Base-by-base conservation (phyloP, 805 yeast species). In the Wickerhamomyces rabaulensis region DNA sequence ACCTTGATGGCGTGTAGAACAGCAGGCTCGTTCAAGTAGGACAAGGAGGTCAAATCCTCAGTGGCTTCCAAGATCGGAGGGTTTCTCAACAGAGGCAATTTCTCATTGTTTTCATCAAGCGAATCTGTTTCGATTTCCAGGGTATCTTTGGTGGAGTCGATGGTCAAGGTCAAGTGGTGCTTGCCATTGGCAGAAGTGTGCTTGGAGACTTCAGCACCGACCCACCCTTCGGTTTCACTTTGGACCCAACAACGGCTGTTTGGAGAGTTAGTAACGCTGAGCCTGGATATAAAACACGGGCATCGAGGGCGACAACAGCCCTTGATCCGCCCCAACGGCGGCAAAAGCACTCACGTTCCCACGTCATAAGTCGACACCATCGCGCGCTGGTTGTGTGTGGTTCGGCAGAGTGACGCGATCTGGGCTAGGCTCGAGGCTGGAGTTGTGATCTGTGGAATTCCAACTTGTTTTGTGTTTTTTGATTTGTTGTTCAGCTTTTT, bases 21-120 rank as follows among this genome's bases (percentile, higher is more conserved):
- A 1, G 97, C 95, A 1, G 99, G 98, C 65, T 92, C 99, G 65
- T 92, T 92, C 57, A 94, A 72, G 62, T 92, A 91, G 0, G 97
- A 90, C 46, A 92, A 75, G 45, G 90, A 84, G 2, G 98, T 94
- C 60, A 92, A 76, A 68, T 94, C 99, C 63, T 92, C 97, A 17
- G 95, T 89, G 3, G 96, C 86, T 66, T 92, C 99, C 52, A 89
- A 74, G 50, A 85, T 82, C 2, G 95, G 94, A 43, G 97, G 97
- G 64, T 92, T 92, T 64, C 96, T 78, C 62, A 91, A 75, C 27
- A 89, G 80, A 4, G 96, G 96, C 46, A 88, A 71, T 44, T 76
- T 76, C 5, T 71, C 51, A 29, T 62, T 58, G 25, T 54, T 43
- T 44, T 60, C 62, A 33, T 58, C 64, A 15, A 68, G 39, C 2